Evolutionary conservation across 495 filamentous ascomycete species (phyloP).

Genomic region (Penicillium canescens): DNA sequence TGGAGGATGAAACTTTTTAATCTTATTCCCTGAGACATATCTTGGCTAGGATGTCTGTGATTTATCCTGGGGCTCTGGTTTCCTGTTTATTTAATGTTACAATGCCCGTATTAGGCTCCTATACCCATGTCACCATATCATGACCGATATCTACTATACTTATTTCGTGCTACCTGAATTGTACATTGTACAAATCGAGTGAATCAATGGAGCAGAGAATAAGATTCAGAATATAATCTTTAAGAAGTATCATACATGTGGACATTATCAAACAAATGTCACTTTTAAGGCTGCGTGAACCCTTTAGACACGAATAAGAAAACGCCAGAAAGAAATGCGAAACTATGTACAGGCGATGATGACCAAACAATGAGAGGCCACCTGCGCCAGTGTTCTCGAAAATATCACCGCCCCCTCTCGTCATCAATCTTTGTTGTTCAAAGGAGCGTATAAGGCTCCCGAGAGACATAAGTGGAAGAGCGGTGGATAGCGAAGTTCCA

Average conservation of each 20-base stretch:
- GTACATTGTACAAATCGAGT: no score
- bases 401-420: not conserved
- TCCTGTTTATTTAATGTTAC: not conserved
- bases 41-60: not conserved
- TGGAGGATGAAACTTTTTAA: constrained; percentile 74
- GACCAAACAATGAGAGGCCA: not conserved
- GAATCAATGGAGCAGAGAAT: constrained; percentile 11
- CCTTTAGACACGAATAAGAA: constrained; percentile 6
- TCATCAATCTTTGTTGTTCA: constrained; percentile 2
- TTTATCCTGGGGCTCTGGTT: not conserved
- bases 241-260: constrained; percentile 8
- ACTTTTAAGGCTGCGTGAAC: constrained; percentile 9
- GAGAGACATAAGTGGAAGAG: not conserved
- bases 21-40: not conserved
- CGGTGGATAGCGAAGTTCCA: not conserved
- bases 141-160: no score
- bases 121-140: not conserved
- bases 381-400: constrained; percentile 17
- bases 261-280: not conserved
- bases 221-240: not conserved
- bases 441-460: not conserved
- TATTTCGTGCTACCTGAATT: no score
- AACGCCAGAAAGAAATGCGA: constrained; percentile 19
- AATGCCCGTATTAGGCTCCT: not conserved
- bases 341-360: constrained; percentile 13